Evolutionary conservation across 305 asterid species (phyloP).

Genomic region (Fraxinus paxiana): DNA sequence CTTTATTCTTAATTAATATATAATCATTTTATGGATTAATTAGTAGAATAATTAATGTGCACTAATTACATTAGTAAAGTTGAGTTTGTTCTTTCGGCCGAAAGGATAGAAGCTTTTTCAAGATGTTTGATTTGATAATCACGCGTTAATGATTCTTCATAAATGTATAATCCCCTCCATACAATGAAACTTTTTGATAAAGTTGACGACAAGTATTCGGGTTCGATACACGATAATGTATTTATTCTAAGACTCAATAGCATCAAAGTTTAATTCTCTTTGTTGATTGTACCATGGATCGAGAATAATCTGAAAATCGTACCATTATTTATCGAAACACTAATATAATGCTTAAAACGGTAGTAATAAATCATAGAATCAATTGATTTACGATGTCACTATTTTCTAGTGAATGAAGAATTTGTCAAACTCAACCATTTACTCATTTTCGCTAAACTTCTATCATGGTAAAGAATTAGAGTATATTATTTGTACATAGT

Average conservation of each 20-base stretch:
- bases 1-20: conserved; percentile 6
- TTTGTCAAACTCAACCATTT: neutral
- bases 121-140: neutral
- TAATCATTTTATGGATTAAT: neutral
- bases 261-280: neutral
- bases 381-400: neutral
- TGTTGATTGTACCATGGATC: neutral
- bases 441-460: neutral
- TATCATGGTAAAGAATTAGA: neutral
- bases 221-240: neutral
- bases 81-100: conserved; percentile 21
- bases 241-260: neutral
- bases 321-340: neutral
- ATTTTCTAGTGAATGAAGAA: neutral
- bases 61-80: neutral
- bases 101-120: conserved; percentile 18
- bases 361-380: neutral
- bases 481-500: too few species aligned
- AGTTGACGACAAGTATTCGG: neutral
- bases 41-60: neutral
- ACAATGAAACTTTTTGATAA: neutral
- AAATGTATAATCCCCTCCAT: neutral
- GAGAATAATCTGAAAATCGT: neutral
- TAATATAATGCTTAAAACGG: neutral
- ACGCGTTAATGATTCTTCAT: conserved; percentile 6